These are phyloP conservation scores for Punctularia strigosozonata DNA, from an alignment of 768 basidiomycete genomes.

Conservation along the genomic window DNA sequence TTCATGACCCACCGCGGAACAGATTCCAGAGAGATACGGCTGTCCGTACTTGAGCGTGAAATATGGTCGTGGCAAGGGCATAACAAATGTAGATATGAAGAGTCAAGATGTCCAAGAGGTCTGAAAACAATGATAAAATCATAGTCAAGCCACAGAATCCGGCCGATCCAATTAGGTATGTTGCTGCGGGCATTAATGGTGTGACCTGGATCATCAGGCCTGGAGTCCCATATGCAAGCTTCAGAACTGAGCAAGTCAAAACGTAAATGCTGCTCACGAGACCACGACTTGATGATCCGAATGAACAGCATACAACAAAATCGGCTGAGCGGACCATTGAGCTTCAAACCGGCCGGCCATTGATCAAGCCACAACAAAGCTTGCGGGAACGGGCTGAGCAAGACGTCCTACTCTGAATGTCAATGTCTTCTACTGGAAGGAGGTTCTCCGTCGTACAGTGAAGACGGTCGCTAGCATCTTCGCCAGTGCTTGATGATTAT, in stretches of 20 bases:
- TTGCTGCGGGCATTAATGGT: slow-evolving; percentile 24
- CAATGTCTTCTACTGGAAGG: background rate
- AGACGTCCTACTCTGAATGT: slow-evolving; percentile 19
- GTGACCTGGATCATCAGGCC: slow-evolving; percentile 14
- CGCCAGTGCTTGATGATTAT: slow-evolving; percentile 45
- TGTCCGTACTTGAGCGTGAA: slow-evolving; percentile 43
- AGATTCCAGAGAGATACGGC: slow-evolving; percentile 75
- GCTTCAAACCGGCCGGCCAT: slow-evolving; percentile 94
- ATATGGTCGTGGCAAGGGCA: slow-evolving; percentile 46
- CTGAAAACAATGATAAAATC: slow-evolving; percentile 51
- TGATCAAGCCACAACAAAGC: slow-evolving; percentile 77
- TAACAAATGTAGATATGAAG: slow-evolving; percentile 66
- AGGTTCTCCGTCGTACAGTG: slow-evolving; percentile 24
- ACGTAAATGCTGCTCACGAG: slow-evolving; percentile 34
- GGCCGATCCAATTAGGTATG: slow-evolving; percentile 16
- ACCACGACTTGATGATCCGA: slow-evolving; percentile 57
- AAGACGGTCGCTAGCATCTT: slow-evolving; percentile 21
- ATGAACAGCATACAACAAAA: slow-evolving; percentile 72
- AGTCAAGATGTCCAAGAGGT: slow-evolving; percentile 56
- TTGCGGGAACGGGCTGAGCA: slow-evolving; percentile 36
- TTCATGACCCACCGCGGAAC: slow-evolving; percentile 58
- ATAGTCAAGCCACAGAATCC: slow-evolving; percentile 45
- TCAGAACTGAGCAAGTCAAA: slow-evolving; percentile 8
- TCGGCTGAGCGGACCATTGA: slow-evolving; percentile 86
- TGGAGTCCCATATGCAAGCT: slow-evolving; percentile 9